These are phyloP conservation scores for Colletotrichum sublineola DNA, from an alignment of 2,329 filamentous ascomycete genomes.

Conservation along the genomic window DNA sequence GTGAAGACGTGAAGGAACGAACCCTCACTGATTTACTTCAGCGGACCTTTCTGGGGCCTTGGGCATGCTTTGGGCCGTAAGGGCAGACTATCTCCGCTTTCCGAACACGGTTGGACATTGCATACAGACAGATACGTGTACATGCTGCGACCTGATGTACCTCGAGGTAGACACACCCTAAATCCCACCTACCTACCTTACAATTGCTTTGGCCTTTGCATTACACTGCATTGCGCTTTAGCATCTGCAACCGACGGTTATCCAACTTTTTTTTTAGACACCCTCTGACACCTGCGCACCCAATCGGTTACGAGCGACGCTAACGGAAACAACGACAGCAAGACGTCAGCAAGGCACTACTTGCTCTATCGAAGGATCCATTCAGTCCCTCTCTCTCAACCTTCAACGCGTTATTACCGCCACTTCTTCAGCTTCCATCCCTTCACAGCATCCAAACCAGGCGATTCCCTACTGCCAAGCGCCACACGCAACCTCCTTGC, in stretches of 20 bases:
- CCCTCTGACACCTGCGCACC: conserved; percentile 13
- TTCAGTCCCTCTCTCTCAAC: neutral
- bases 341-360: conserved; percentile 5
- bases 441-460: conserved; percentile 11
- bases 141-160: conserved; percentile 13
- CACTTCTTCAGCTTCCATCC: conserved; percentile 16
- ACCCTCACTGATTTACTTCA: conserved; percentile 11
- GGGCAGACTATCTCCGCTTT: conserved; percentile 24
- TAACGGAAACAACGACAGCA: conserved; percentile 7
- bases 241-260: conserved; percentile 26
- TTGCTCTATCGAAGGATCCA: neutral
- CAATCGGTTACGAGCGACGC: conserved; percentile 16
- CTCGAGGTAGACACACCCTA: conserved; percentile 16
- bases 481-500: conserved; percentile 9
- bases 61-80: conserved; percentile 33
- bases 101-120: conserved; percentile 39
- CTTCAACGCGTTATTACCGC: conserved; percentile 1
- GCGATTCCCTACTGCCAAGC: conserved; percentile 25
- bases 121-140: conserved; percentile 14
- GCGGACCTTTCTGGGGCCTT: conserved; percentile 25
- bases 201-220: conserved; percentile 31
- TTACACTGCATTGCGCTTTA: conserved; percentile 20
- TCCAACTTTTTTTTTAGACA: conserved; percentile 20
- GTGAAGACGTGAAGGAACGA: neutral
- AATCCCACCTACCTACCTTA: conserved; percentile 25